phyloP scores from a whole-genome alignment of 1,139 yeast genomes.

The Magnusiomyces suaveolens region DNA sequence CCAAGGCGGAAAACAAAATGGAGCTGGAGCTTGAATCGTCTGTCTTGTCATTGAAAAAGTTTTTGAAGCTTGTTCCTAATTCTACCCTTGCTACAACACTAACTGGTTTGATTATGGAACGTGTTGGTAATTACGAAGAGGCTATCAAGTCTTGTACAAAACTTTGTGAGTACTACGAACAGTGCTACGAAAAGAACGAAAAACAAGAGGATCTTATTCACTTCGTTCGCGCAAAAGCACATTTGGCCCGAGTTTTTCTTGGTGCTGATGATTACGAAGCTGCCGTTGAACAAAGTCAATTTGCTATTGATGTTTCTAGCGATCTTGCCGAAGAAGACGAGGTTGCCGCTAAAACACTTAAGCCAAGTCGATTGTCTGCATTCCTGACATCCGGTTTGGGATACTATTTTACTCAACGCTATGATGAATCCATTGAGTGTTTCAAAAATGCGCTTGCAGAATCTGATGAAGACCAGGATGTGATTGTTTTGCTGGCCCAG shows the following conservation, averaged over 20 bases:
- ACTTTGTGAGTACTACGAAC: conserved; percentile 46
- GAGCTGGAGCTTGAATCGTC: conserved; percentile 36
- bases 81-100: conserved; percentile 55
- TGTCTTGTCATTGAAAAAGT: conserved; percentile 62
- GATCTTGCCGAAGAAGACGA: conserved; percentile 32
- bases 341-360: conserved; percentile 19
- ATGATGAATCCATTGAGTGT: conserved; percentile 56
- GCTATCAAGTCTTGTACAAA: conserved; percentile 44
- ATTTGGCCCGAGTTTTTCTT: conserved; percentile 57
- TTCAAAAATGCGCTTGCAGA: conserved; percentile 52
- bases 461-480: conserved; percentile 47
- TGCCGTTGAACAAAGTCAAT: conserved; percentile 55
- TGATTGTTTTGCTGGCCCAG: conserved; percentile 68
- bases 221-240: conserved; percentile 55
- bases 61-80: conserved; percentile 55
- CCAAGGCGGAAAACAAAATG: background rate
- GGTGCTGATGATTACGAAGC: conserved; percentile 47
- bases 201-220: conserved; percentile 39
- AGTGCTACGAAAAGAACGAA: conserved; percentile 49
- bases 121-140: conserved; percentile 50
- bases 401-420: conserved; percentile 50
- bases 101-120: conserved; percentile 43
- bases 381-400: conserved; percentile 63
- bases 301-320: conserved; percentile 44
- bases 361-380: conserved; percentile 41